Percentiles rank a stretch among this genome's conserved stretches.
Evolutionary conservation across 2,329 filamentous ascomycete species (phyloP).

Genomic region (Orbilia oligospora): DNA sequence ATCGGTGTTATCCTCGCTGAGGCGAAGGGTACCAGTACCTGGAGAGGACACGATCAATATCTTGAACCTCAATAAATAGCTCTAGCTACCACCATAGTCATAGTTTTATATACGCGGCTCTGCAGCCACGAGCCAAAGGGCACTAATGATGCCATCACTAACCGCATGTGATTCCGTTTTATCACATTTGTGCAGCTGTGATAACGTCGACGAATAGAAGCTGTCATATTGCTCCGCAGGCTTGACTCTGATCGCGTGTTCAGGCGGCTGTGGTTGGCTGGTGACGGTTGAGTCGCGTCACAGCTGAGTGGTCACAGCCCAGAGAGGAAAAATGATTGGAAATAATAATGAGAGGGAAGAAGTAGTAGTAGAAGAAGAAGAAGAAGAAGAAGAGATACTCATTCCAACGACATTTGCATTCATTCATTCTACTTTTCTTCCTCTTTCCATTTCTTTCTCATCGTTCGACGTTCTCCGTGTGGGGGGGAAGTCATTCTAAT

Average conservation of each 20-base stretch:
- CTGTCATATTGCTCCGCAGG: constrained; percentile 1
- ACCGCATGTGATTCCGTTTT: not conserved
- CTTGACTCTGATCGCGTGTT: constrained; percentile 23
- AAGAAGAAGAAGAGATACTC: not conserved
- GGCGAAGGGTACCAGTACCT: too few relatives aligned
- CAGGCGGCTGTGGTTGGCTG: constrained; percentile 30
- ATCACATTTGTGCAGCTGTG: constrained; percentile 2
- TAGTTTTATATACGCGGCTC: too few relatives aligned
- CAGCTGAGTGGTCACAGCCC: constrained; percentile 17
- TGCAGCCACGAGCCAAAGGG: not conserved
- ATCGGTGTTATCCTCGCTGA: too few relatives aligned
- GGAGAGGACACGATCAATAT: too few relatives aligned
- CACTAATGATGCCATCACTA: constrained; percentile 1
- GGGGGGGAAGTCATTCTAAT: too few relatives aligned
- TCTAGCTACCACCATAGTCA: too few relatives aligned
- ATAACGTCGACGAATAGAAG: constrained; percentile 22
- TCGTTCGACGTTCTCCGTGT: not conserved
- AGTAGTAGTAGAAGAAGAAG: too few relatives aligned
- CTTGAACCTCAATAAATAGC: too few relatives aligned
- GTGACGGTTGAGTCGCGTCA: constrained; percentile 24
- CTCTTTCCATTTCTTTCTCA: not conserved
- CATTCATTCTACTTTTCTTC: not conserved
- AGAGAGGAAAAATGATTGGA: constrained; percentile 23
- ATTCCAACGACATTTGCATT: not conserved
- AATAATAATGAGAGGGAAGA: too few relatives aligned